Conservation (phyloP, 2,329 filamentous ascomycete genomes). For the Ampelomyces quisqualis region DNA sequence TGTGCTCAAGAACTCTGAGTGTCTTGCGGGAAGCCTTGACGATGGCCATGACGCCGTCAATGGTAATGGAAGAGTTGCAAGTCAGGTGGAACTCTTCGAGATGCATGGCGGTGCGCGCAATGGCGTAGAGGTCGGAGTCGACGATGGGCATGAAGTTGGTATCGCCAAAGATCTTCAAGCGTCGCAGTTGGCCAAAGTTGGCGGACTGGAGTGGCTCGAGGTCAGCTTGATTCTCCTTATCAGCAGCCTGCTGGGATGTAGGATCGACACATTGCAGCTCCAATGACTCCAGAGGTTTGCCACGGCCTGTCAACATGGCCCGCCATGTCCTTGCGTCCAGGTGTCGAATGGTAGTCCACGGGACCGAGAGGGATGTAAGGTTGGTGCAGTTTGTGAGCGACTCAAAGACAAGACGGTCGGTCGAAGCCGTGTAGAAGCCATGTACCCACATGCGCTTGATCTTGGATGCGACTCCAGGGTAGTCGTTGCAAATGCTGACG, state of each 20-base stretch:
- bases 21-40: constrained; percentile 52
- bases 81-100: constrained; percentile 57
- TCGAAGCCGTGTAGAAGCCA: constrained; percentile 55
- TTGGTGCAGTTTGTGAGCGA: constrained; percentile 51
- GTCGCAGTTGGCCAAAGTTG: constrained; percentile 53
- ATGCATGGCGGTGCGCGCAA: constrained; percentile 53
- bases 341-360: constrained; percentile 56
- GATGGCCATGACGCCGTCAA: constrained; percentile 55
- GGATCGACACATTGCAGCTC: constrained; percentile 55
- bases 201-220: constrained; percentile 50
- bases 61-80: constrained; percentile 55
- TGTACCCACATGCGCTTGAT: constrained; percentile 58
- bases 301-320: constrained; percentile 48
- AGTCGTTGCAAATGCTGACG: constrained; percentile 48
- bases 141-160: constrained; percentile 55
- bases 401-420: constrained; percentile 52
- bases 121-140: constrained; percentile 52
- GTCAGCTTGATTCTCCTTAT: constrained; percentile 46
- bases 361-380: constrained; percentile 52
- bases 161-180: constrained; percentile 57
- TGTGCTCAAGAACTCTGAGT: constrained; percentile 55
- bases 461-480: constrained; percentile 50
- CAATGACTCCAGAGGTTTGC: constrained; percentile 51
- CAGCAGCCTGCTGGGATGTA: constrained; percentile 48
- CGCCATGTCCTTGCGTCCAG: constrained; percentile 52